Evolutionary conservation across 306 rosid genomes (phyloP), one percentile per base, ranked within the genome.

Genomic region (Sophora flavescens): DNA sequence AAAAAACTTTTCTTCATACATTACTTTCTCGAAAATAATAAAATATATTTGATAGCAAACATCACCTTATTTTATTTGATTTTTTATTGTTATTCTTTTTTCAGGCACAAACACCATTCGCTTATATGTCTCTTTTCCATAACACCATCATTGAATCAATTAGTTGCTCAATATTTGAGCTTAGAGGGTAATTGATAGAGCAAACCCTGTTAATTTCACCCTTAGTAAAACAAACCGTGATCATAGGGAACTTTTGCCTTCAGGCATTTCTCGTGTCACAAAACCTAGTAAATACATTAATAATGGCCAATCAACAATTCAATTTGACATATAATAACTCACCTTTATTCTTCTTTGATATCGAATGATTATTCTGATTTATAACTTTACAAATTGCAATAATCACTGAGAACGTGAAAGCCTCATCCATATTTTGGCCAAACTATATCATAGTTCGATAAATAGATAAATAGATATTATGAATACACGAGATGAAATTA

Each of bases 381-480:
- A 8, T 52, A 63, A 76, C 81, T 76, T 81, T 76, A 70, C 63
- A 82, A 77, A 33, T 47, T 63, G 79, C 59, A 82, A 70, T 81
- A 42, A 76, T 81, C 54, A 76, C 57, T 5, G 30, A 8, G 76
- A 63, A 45, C 47, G 3, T 33, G 66, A 41, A 26, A 51, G 41
- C 53, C 63, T 61, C 80, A 33, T 75, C 47, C 62, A 66, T 77
- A 68, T 67, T 77, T 77, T 58, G 63, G 45, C 70, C 76, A 81
- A 67, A 56, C 22, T 70, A 62, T 61, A 62, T 61, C 52, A 56
- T 70, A 47, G 54, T 54, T 76, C 6, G 69, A 53, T 22, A 22
- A 22, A 22, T 22, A 22, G 1, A 22, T 41, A 63, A 50, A 28
- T n/a, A 62, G 15, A 28, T 13, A 74, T 62, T 44, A 73, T 60